Evolutionary conservation across 2,329 filamentous ascomycete species (phyloP).

Genomic region (Claviceps paspali): DNA sequence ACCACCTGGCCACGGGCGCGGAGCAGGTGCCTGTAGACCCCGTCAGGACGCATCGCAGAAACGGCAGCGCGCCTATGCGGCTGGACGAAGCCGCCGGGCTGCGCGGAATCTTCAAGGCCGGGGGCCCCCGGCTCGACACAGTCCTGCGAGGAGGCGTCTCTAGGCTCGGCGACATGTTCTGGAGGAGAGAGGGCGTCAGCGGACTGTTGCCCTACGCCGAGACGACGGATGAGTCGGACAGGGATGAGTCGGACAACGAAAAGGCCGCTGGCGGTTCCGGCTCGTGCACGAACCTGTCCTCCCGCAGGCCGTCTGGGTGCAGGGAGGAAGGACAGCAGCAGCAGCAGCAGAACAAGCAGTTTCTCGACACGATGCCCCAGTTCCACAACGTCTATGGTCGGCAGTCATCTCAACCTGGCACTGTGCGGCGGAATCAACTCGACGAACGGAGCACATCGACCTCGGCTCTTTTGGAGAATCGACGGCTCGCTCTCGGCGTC

Average conservation of each 20-base stretch:
- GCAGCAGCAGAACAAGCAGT: constrained; percentile 29
- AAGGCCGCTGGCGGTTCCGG: constrained; percentile 23
- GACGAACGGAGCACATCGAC: constrained; percentile 28
- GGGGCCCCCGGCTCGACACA: constrained; percentile 53
- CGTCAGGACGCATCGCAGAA: constrained; percentile 25
- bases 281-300: constrained; percentile 20
- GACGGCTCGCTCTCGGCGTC: constrained; percentile 1
- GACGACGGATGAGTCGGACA: constrained; percentile 35
- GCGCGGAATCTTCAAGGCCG: constrained; percentile 61
- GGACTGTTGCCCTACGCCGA: constrained; percentile 22
- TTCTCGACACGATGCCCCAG: constrained; percentile 36
- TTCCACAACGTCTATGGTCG: constrained; percentile 27
- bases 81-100: constrained; percentile 18
- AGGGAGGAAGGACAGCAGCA: constrained; percentile 15
- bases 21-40: constrained; percentile 7
- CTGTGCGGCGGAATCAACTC: constrained; percentile 33
- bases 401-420: constrained; percentile 30
- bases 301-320: constrained; percentile 18
- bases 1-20: constrained; percentile 20
- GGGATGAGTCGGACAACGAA: too few relatives aligned
- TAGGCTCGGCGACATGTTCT: constrained; percentile 40
- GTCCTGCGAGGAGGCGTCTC: constrained; percentile 47
- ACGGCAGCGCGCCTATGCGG: constrained; percentile 31
- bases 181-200: constrained; percentile 32
- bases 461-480: constrained; percentile 16